Conservation (phyloP, 768 basidiomycete species). For the Suillus subalutaceus region DNA sequence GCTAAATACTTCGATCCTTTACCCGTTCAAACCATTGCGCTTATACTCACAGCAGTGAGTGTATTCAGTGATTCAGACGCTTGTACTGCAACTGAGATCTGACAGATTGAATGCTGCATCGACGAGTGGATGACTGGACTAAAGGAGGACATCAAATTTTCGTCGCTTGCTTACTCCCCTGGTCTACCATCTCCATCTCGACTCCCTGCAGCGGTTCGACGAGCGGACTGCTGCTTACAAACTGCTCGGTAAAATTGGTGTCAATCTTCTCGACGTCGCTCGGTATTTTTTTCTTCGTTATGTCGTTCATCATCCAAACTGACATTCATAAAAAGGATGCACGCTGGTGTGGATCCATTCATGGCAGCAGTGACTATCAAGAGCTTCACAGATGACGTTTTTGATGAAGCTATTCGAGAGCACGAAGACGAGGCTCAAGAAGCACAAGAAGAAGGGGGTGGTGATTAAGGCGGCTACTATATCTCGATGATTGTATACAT, state of each 20-base stretch:
- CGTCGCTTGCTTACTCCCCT: slow-evolving; percentile 7
- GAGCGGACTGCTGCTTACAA: slow-evolving; percentile 10
- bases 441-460: background rate
- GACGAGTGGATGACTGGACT: slow-evolving; percentile 17
- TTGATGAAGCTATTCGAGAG: slow-evolving; percentile 9
- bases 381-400: slow-evolving; percentile 1
- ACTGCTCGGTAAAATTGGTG: slow-evolving; percentile 8
- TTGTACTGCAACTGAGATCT: background rate
- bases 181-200: slow-evolving; percentile 13
- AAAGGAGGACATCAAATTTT: slow-evolving; percentile 15
- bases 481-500: slow-evolving; percentile 1
- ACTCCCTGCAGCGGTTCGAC: slow-evolving; percentile 1
- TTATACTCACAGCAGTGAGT: slow-evolving; percentile 10
- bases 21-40: slow-evolving; percentile 3
- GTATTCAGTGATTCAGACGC: background rate
- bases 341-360: slow-evolving; percentile 9
- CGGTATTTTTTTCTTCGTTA: background rate
- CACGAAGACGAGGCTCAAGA: slow-evolving; percentile 1
- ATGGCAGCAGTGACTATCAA: background rate
- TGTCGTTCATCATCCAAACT: slow-evolving; percentile 1
- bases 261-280: slow-evolving; percentile 1
- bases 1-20: slow-evolving; percentile 28
- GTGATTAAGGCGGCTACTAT: background rate
- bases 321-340: slow-evolving; percentile 11
- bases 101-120: slow-evolving; percentile 18